A percentile compares a stretch with the other conserved stretches of the same genome.
Evolutionary conservation across 495 filamentous ascomycete species (phyloP).

Genomic region (Podospora conica): DNA sequence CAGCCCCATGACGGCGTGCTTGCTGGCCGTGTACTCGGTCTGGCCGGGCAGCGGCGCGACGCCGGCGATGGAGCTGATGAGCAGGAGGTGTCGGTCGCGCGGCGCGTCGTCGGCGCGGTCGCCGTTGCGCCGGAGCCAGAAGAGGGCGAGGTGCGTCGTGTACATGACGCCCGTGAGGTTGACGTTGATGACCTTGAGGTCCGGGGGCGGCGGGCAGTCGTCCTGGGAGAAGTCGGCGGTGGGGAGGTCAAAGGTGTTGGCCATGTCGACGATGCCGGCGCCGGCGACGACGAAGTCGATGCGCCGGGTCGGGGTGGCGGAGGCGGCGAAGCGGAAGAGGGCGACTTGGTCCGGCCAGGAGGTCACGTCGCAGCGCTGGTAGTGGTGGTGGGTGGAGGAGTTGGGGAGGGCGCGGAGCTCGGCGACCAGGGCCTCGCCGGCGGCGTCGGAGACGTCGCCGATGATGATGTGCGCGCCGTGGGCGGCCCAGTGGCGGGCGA

Average conservation of each 20-base stretch:
- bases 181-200: conserved; percentile 50
- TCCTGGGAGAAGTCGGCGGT: conserved; percentile 23
- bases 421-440: conserved; percentile 32
- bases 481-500: conserved; percentile 37
- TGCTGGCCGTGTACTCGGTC: conserved; percentile 52
- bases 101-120: neutral
- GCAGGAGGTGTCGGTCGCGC: conserved; percentile 46
- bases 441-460: conserved; percentile 39
- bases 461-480: conserved; percentile 42
- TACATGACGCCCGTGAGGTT: conserved; percentile 60
- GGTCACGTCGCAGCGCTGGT: conserved; percentile 46
- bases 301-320: conserved; percentile 45
- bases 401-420: conserved; percentile 30
- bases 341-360: conserved; percentile 54
- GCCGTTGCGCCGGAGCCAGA: conserved; percentile 44
- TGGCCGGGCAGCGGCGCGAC: conserved; percentile 41
- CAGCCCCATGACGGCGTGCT: conserved; percentile 60
- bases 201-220: conserved; percentile 45
- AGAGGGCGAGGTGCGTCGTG: conserved; percentile 58
- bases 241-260: conserved; percentile 35
- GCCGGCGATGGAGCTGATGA: conserved; percentile 52
- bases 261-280: conserved; percentile 54
- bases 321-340: conserved; percentile 52
- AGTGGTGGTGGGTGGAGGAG: conserved; percentile 35
- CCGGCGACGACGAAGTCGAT: conserved; percentile 63